phyloP scores from a whole-genome alignment of 2,329 filamentous ascomycete genomes.

The Stemphylium lycopersici region DNA sequence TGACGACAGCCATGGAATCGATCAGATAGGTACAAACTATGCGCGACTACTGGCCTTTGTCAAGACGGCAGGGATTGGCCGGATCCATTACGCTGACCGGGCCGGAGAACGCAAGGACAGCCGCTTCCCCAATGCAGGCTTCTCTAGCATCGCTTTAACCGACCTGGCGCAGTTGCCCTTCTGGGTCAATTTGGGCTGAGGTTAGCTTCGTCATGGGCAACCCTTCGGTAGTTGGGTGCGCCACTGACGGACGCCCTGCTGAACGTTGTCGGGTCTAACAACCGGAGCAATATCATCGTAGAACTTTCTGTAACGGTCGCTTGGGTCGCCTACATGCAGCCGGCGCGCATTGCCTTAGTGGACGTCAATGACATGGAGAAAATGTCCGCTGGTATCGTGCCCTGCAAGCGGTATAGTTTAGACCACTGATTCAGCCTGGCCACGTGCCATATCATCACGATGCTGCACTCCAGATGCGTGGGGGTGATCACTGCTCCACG shows the following conservation, averaged over 20 bases:
- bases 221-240: constrained; percentile 6
- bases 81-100: constrained; percentile 56
- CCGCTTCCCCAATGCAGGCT: constrained; percentile 45
- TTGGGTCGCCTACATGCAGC: constrained; percentile 21
- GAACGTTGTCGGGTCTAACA: constrained; percentile 11
- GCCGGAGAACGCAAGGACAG: constrained; percentile 31
- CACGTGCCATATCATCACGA: constrained; percentile 3
- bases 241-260: constrained; percentile 12
- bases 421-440: neutral
- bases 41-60: constrained; percentile 72
- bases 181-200: constrained; percentile 32
- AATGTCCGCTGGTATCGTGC: constrained; percentile 4
- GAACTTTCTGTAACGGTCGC: constrained; percentile 8
- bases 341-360: constrained; percentile 11
- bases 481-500: constrained; percentile 14
- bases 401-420: neutral
- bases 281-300: constrained; percentile 13
- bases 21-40: constrained; percentile 89
- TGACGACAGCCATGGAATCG: constrained; percentile 91
- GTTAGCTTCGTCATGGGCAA: constrained; percentile 2
- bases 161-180: constrained; percentile 39
- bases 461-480: constrained; percentile 16
- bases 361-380: neutral
- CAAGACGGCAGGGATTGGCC: constrained; percentile 66
- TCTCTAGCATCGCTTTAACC: constrained; percentile 40